Percentiles rank a stretch among this genome's conserved stretches.
Conservation (phyloP, 208 protist species). For the Trypanosoma caninum region DNA sequence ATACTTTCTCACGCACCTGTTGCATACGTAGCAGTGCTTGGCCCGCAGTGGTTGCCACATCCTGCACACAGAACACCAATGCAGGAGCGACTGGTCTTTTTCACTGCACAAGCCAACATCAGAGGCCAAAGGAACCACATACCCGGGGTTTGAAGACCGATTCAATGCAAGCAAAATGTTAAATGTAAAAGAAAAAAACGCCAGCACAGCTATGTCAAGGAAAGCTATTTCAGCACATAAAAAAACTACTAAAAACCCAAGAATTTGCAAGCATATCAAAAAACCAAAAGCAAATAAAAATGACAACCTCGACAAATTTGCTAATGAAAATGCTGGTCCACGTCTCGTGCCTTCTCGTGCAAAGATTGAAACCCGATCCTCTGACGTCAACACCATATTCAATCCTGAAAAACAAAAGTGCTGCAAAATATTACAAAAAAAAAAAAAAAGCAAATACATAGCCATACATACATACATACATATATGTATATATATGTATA, state of each 20-base stretch:
- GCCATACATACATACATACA: too few relatives aligned
- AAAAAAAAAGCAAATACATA: neutral
- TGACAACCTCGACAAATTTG: neutral
- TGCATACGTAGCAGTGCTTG: slow-evolving; percentile 74
- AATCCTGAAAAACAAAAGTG: neutral
- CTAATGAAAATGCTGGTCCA: neutral
- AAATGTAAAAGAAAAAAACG: slow-evolving; percentile 10
- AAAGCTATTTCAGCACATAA: neutral
- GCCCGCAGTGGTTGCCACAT: slow-evolving; percentile 62
- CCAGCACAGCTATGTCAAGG: neutral
- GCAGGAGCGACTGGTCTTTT: slow-evolving; percentile 8
- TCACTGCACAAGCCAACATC: neutral
- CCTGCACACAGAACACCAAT: slow-evolving; percentile 20
- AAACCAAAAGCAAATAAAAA: slow-evolving; percentile 6
- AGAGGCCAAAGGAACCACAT: too few relatives aligned
- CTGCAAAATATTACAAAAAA: neutral
- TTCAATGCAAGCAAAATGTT: slow-evolving; percentile 25
- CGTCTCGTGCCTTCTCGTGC: too few relatives aligned
- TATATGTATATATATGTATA: too few relatives aligned
- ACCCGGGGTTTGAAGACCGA: slow-evolving; percentile 24
- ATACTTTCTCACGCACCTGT: slow-evolving; percentile 77
- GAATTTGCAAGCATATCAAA: slow-evolving; percentile 3
- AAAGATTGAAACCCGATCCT: slow-evolving; percentile 16
- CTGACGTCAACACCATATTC: neutral
- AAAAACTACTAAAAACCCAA: slow-evolving; percentile 6